Conservation (phyloP, 2,329 filamentous ascomycete genomes). For the Epichloe sp. region DNA sequence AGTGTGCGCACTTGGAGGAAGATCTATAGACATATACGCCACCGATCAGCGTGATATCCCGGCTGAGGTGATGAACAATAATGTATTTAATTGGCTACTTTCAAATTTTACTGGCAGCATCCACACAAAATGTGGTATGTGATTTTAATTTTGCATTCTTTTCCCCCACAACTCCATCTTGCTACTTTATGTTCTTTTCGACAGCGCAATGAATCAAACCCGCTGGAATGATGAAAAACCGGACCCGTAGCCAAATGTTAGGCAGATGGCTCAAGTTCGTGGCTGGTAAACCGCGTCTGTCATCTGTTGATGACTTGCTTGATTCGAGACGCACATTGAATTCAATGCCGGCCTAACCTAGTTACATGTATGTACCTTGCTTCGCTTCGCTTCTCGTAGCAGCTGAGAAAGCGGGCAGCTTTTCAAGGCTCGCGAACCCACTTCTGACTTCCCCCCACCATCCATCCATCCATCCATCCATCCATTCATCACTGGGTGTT, state of each 20-base stretch:
- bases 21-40: background rate
- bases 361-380: background rate
- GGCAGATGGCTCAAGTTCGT: too few relatives aligned
- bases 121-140: too few relatives aligned
- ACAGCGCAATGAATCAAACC: too few relatives aligned
- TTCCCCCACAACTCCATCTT: too few relatives aligned
- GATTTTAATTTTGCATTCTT: too few relatives aligned
- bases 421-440: background rate
- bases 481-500: background rate
- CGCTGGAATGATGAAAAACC: too few relatives aligned
- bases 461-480: background rate
- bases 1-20: background rate
- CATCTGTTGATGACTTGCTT: background rate
- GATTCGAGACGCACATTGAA: background rate
- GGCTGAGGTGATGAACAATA: conserved; percentile 1
- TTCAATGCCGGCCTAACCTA: background rate
- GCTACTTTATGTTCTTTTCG: too few relatives aligned
- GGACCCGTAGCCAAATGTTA: too few relatives aligned
- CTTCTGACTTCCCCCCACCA: background rate
- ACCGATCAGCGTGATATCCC: background rate
- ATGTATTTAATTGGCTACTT: conserved; percentile 3
- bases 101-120: background rate
- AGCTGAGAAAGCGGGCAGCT: background rate
- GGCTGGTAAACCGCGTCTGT: background rate
- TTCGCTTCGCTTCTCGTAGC: background rate